Percentiles rank a stretch among this genome's conserved stretches.
Evolutionary conservation across 1,284 basidiomycete genomes (phyloP).

Genomic region (Spongiforma sp.): DNA sequence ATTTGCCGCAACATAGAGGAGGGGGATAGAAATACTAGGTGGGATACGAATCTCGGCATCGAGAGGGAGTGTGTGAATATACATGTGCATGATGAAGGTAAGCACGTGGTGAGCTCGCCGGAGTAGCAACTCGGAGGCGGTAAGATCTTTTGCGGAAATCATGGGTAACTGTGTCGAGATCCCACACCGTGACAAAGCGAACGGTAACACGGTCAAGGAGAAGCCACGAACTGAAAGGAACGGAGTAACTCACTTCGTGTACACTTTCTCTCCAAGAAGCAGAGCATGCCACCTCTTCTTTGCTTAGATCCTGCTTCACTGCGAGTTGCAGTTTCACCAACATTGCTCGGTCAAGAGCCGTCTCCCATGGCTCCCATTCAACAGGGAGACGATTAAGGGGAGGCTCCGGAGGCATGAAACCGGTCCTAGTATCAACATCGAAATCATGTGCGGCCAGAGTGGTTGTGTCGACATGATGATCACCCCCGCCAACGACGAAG

Average conservation of each 20-base stretch:
- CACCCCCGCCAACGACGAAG: conserved; percentile 37
- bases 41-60: conserved; percentile 67
- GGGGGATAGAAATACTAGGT: conserved; percentile 74
- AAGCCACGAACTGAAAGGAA: background rate
- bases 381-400: conserved; percentile 69
- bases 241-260: conserved; percentile 53
- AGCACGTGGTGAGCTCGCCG: conserved; percentile 88
- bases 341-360: conserved; percentile 56
- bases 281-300: conserved; percentile 51
- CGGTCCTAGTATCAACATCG: conserved; percentile 91
- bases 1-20: conserved; percentile 75
- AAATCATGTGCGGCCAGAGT: conserved; percentile 94
- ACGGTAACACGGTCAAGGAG: no score
- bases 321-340: conserved; percentile 60
- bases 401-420: conserved; percentile 88
- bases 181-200: background rate
- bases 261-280: conserved; percentile 69
- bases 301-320: conserved; percentile 48
- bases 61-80: conserved; percentile 79
- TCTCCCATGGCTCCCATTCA: conserved; percentile 78
- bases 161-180: conserved; percentile 42
- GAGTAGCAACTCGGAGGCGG: conserved; percentile 66
- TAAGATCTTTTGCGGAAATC: conserved; percentile 41
- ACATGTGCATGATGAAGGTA: conserved; percentile 87
- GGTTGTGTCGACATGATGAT: conserved; percentile 71